These are phyloP conservation scores for Penicillium sp. DNA, from an alignment of 2,329 filamentous ascomycete genomes.

Conservation along the genomic window DNA sequence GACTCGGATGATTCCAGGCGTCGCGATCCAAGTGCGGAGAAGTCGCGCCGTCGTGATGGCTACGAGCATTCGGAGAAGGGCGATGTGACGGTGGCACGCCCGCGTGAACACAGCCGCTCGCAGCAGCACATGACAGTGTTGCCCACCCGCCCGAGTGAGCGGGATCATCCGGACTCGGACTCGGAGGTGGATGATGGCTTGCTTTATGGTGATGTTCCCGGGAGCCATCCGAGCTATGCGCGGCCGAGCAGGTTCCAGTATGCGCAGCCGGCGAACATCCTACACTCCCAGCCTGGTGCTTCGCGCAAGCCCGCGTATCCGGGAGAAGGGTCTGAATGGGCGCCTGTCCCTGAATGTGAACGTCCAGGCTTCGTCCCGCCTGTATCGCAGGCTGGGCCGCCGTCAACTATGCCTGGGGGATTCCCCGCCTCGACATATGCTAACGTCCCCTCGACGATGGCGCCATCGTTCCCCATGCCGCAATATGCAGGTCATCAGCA, in stretches of 20 bases:
- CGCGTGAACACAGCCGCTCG: slow-evolving; percentile 17
- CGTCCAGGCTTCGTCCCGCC: slow-evolving; percentile 42
- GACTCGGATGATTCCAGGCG: slow-evolving; percentile 19
- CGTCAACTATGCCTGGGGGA: slow-evolving; percentile 28
- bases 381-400: slow-evolving; percentile 24
- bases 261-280: slow-evolving; percentile 24
- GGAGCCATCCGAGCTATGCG: slow-evolving; percentile 34
- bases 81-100: slow-evolving; percentile 10
- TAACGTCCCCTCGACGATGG: slow-evolving; percentile 16
- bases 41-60: slow-evolving; percentile 18
- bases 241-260: slow-evolving; percentile 30
- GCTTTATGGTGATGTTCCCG: slow-evolving; percentile 35
- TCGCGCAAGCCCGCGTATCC: slow-evolving; percentile 13
- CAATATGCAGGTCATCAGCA: slow-evolving; percentile 30
- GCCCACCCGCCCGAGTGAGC: slow-evolving; percentile 16
- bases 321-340: slow-evolving; percentile 30
- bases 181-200: slow-evolving; percentile 32
- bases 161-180: slow-evolving; percentile 25
- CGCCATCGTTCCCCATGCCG: slow-evolving; percentile 24
- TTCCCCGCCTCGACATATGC: slow-evolving; percentile 29
- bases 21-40: slow-evolving; percentile 6
- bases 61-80: slow-evolving; percentile 27
- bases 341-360: slow-evolving; percentile 38
- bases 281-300: slow-evolving; percentile 14
- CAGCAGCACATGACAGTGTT: slow-evolving; percentile 18